Evolutionary conservation across 768 basidiomycete species (phyloP).

Genomic region (Rhodotorula diobovata): DNA sequence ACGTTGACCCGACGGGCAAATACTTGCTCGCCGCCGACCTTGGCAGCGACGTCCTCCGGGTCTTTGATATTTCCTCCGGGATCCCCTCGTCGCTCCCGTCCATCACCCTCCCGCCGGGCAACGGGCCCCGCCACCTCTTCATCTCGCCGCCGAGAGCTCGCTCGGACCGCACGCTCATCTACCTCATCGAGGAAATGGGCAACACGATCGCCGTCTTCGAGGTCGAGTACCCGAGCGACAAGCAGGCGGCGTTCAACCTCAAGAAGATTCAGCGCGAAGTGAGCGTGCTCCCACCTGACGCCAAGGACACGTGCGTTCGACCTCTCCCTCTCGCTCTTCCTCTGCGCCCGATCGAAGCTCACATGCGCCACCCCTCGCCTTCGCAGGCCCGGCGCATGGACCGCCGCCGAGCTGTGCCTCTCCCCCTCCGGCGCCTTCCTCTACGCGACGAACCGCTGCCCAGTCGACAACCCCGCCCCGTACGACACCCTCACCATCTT

Average conservation of each 20-base stretch:
- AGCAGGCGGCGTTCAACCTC: neutral
- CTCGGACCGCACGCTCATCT: slow-evolving; percentile 16
- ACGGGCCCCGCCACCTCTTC: slow-evolving; percentile 31
- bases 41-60: slow-evolving; percentile 25
- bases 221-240: slow-evolving; percentile 8
- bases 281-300: slow-evolving; percentile 17
- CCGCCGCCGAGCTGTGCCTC: slow-evolving; percentile 30
- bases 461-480: slow-evolving; percentile 19
- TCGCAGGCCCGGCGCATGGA: slow-evolving; percentile 14
- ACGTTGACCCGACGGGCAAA: slow-evolving; percentile 27
- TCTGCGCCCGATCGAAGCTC: neutral
- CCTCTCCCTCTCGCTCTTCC: neutral
- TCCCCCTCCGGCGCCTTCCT: slow-evolving; percentile 6
- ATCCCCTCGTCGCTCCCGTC: neutral
- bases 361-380: neutral
- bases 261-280: slow-evolving; percentile 16
- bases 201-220: slow-evolving; percentile 23
- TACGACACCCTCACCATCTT: slow-evolving; percentile 30
- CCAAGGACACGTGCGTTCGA: neutral
- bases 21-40: slow-evolving; percentile 32
- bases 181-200: slow-evolving; percentile 31
- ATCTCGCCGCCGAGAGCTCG: neutral
- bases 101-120: slow-evolving; percentile 11
- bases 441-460: slow-evolving; percentile 32
- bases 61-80: neutral